Conservation (phyloP, 2,329 filamentous ascomycete species). For the Pestalotiopsis fici region DNA sequence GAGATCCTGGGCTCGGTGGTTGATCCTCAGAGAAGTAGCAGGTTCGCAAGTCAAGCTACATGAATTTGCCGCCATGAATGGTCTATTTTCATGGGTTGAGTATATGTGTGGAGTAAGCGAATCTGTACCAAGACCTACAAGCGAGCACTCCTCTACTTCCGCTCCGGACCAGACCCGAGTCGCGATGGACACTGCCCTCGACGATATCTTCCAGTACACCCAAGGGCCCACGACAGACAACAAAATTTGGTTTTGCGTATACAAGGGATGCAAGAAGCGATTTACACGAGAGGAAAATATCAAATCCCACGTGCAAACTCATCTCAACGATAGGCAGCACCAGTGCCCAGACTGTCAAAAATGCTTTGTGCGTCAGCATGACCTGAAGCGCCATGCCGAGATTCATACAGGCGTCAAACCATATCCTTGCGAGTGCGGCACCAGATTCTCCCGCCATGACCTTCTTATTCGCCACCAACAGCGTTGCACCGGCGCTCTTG, state of each 20-base stretch:
- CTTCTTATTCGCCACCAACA: constrained; percentile 92
- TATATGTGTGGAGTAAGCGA: too few relatives aligned
- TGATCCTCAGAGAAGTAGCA: background rate
- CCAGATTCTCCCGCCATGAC: constrained; percentile 93
- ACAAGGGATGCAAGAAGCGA: constrained; percentile 77
- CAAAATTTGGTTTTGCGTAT: constrained; percentile 79
- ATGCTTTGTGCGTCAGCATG: constrained; percentile 95
- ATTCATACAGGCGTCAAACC: constrained; percentile 97
- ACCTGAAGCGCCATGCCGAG: constrained; percentile 95
- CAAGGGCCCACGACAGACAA: constrained; percentile 71
- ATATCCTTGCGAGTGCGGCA: constrained; percentile 91
- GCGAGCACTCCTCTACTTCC: too few relatives aligned
- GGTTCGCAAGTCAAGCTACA: background rate
- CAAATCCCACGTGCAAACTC: constrained; percentile 96
- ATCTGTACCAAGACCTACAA: too few relatives aligned
- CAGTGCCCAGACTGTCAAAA: constrained; percentile 92
- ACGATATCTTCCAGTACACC: constrained; percentile 80
- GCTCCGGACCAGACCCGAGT: constrained; percentile 67
- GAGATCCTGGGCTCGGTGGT: background rate
- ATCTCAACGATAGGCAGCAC: constrained; percentile 94
- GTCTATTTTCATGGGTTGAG: background rate
- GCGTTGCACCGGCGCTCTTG: constrained; percentile 90
- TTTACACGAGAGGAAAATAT: constrained; percentile 99
- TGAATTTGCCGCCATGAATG: background rate
- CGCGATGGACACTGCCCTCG: constrained; percentile 82